These are phyloP conservation scores for Annulohypoxylon bovei DNA, from an alignment of 495 filamentous ascomycete species.

Conservation along the genomic window DNA sequence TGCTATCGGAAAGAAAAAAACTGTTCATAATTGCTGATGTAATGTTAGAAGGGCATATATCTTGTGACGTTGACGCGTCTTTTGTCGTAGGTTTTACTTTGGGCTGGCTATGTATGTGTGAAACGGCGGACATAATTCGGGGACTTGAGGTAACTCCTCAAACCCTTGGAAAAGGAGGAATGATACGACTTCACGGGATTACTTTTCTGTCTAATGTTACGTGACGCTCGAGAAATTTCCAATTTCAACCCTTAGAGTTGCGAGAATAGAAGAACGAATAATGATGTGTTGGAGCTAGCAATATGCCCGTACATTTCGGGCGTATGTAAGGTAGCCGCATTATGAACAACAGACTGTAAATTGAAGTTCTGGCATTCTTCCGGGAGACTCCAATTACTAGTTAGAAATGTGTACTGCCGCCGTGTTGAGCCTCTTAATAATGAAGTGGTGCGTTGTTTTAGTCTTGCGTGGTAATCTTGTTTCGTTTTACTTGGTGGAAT, in stretches of 20 bases:
- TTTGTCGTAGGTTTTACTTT: not conserved
- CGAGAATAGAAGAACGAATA: not conserved
- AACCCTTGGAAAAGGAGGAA: not conserved
- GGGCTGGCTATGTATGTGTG: not conserved
- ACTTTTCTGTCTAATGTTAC: not conserved
- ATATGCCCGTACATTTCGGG: not conserved
- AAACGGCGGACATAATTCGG: slow-evolving; percentile 4
- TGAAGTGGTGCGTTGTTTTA: not conserved
- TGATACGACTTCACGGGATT: not conserved
- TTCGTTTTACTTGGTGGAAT: not conserved
- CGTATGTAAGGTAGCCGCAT: not conserved
- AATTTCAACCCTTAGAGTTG: not conserved
- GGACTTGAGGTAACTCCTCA: not conserved
- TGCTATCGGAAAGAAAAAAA: not conserved
- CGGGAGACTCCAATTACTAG: too few relatives aligned
- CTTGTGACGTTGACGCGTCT: not conserved
- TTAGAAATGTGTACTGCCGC: too few relatives aligned
- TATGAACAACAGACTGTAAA: too few relatives aligned
- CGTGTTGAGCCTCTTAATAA: too few relatives aligned
- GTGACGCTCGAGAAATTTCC: not conserved
- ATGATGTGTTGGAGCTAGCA: not conserved
- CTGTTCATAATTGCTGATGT: not conserved
- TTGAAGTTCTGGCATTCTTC: too few relatives aligned
- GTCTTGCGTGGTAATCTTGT: not conserved
- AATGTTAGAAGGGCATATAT: not conserved